Base-by-base conservation (phyloP, 2,329 filamentous ascomycete species). In the Exserohilum turcica region DNA sequence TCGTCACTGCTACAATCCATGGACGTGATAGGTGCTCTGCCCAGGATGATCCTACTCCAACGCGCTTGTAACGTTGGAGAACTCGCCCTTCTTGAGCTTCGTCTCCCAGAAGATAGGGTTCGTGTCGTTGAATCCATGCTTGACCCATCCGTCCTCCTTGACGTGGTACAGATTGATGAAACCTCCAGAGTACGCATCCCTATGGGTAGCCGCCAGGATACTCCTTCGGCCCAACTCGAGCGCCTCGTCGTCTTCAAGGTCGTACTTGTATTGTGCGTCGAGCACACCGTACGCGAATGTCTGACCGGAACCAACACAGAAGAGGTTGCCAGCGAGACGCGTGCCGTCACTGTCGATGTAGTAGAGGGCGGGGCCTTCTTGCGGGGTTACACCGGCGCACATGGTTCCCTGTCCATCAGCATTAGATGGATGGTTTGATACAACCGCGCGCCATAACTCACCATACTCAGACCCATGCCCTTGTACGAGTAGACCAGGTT, bases 41-140 rank as follows among this genome's bases (percentile, higher is more conserved):
- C 16, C 33, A 29, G 12, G 15, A 29, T 38, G 21, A 6, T 31
- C 54, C 54, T 80, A 85, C n/a, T 84, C 83, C 73, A 95, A 75
- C 70, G 87, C 80, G 68, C 89, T 90, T 53, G 91, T 95, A 48
- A 97, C 92, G 75, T 97, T 97, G 61, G 89, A 93, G 78, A 99
- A 99, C 82, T 99, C 94, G 77, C 92, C 92, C 86, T 96, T 96
- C 77, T 96, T 89, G 72, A 99, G 79, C 86, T 99, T 99, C 43
- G 92, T 97, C 83, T 96, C 89, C 94, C 94, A 99, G 88, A 99
- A 99, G 74, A 97, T 96, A 38, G 93, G 93, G 82, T 97, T 97
- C 67, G 93, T 97, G 78, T 99, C 94, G 65, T 82, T 92, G 84
- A 99, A 99, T 59, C 94, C 94, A 74, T 97, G 93, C 85, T 96